These are phyloP conservation scores for Dicorynia guianensis DNA, from an alignment of 306 rosid species.

Conservation along the genomic window DNA sequence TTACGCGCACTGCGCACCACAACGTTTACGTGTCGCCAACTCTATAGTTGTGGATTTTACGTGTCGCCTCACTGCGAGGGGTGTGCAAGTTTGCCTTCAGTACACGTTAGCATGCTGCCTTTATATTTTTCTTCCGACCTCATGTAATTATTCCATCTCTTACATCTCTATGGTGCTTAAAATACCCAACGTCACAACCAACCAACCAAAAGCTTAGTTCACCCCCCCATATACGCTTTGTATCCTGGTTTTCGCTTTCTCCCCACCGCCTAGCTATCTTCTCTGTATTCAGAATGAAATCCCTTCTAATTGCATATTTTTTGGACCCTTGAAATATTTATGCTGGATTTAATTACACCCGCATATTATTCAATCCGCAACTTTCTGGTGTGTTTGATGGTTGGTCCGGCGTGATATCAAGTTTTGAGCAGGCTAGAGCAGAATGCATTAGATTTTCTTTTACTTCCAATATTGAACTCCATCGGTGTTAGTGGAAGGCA, in stretches of 20 bases:
- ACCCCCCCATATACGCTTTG: not conserved
- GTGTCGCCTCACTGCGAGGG: constrained; percentile 30
- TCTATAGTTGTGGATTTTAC: constrained; percentile 7
- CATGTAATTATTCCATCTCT: constrained; percentile 39
- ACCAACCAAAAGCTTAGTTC: constrained; percentile 17
- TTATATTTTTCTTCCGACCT: constrained; percentile 35
- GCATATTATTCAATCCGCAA: not conserved
- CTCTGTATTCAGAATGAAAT: not conserved
- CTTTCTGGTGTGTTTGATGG: not conserved
- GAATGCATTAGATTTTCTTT: not conserved
- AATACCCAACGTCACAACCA: constrained; percentile 41
- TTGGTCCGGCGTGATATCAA: too few relatives aligned
- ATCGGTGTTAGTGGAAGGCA: constrained; percentile 19
- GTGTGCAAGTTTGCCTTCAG: not conserved
- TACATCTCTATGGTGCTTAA: constrained; percentile 38
- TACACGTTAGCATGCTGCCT: constrained; percentile 7
- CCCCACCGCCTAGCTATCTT: too few relatives aligned
- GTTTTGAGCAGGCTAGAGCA: too few relatives aligned
- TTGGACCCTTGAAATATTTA: not conserved
- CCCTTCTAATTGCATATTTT: constrained; percentile 11
- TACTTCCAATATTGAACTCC: not conserved
- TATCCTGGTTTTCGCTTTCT: constrained; percentile 1
- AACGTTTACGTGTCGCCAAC: constrained; percentile 22
- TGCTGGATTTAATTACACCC: not conserved
- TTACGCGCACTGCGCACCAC: constrained; percentile 18